phyloP scores from a whole-genome alignment of 768 basidiomycete genomes.

The Lactarius indigo region DNA sequence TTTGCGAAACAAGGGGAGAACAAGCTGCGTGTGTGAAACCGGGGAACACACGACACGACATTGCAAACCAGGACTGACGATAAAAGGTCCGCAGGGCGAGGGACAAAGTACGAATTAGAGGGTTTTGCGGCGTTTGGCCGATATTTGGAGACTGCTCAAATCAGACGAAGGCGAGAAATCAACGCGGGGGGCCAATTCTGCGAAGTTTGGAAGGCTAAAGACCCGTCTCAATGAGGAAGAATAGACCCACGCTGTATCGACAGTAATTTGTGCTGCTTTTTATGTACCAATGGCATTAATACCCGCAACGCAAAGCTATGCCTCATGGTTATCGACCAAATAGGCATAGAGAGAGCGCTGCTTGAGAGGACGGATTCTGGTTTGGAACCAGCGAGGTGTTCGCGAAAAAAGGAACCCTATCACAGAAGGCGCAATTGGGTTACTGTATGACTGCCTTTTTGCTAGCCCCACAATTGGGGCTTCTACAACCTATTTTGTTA shows the following conservation, averaged over 20 bases:
- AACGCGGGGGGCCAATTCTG: not conserved
- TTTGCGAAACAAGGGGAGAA: not conserved
- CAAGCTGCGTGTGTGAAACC: not conserved
- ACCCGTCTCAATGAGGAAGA: not conserved
- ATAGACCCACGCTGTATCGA: not conserved
- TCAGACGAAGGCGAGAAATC: not conserved
- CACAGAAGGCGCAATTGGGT: not conserved
- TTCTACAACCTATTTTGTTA: not conserved
- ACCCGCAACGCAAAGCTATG: not conserved
- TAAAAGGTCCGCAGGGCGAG: not conserved
- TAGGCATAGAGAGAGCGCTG: not conserved
- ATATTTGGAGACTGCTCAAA: not conserved
- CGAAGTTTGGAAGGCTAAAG: not conserved
- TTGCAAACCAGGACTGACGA: not conserved
- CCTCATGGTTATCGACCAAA: conserved; percentile 9
- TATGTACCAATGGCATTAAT: not conserved
- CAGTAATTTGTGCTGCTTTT: not conserved
- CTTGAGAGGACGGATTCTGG: not conserved
- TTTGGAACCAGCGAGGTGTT: not conserved
- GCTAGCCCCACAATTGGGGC: not conserved
- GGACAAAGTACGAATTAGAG: not conserved
- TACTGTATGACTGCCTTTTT: not conserved
- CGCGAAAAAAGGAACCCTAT: not conserved
- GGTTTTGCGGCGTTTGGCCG: not conserved
- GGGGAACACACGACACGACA: not conserved